Evolutionary conservation across 345 rosid species (phyloP), one percentile per base, ranked within the genome.

Genomic region (Erysimum cheiranthoides): DNA sequence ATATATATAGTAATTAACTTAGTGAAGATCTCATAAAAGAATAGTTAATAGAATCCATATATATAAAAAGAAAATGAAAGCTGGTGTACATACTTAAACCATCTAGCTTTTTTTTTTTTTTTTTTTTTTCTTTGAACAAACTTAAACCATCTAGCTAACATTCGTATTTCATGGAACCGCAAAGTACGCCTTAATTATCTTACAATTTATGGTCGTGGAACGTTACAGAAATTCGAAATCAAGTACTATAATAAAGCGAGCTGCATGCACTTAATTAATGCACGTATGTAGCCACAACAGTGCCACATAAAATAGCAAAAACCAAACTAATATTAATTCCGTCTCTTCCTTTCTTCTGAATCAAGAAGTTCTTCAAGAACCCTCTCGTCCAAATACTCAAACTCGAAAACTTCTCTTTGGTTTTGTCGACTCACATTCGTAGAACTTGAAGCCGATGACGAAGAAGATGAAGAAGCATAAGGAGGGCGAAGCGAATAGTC

Each of bases 311-410:
- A 30, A 47, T 34, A 61, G 7, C 13, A 42, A 53, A n/a, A 63
- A 36, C 17, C 46, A 62, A 70, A 77, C 64, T 56, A 70, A 25
- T 60, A 68, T 21, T 50, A 18, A 17, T 6, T 68, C n/a, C 76
- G 59, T 65, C 74, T 84, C 79, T 84, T 88, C 81, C 81, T 85
- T 21, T 90, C 93, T 65, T 86, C 91, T 43, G 84, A 57, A 73
- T 87, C 90, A 66, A 93, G 96, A 82, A 93, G 91, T 8, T 93
- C 96, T 69, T 93, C 98, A 84, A 93, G 80, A 32, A 93, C 85
- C 75, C 73, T 84, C 16, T 89, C 85, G 71, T 93, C 97, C 81
- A 90, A 75, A 72, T 52, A 93, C 83, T 93, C 98, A 27, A 93
- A 81, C 82, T 90, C 98, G 36, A 93, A 62, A 27, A 93, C 94